A percentile compares a stretch with the other conserved stretches of the same genome.
phyloP scores from a whole-genome alignment of 164 flowering plant genomes.

The Chimonanthus praecox region DNA sequence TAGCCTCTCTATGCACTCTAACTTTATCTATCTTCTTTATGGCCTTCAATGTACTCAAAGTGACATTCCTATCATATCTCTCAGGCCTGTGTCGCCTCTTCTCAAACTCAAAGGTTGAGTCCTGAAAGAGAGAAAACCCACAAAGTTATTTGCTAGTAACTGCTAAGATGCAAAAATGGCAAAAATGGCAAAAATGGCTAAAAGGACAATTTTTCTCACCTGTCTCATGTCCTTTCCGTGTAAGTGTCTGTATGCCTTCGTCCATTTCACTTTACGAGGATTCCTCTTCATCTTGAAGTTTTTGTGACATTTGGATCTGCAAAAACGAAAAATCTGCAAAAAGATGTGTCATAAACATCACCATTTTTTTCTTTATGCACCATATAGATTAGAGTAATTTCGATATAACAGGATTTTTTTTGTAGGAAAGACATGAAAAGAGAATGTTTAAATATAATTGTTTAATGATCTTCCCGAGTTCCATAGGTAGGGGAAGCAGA shows the following conservation, averaged over 20 bases:
- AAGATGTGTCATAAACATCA: too few species aligned
- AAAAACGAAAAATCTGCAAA: slow-evolving; percentile 73
- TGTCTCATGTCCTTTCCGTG: slow-evolving; percentile 93
- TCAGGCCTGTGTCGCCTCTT: slow-evolving; percentile 29
- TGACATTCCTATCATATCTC: slow-evolving; percentile 23
- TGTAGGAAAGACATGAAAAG: too few species aligned
- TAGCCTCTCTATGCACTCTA: slow-evolving; percentile 16
- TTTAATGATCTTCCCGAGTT: too few species aligned
- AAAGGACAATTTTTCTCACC: slow-evolving; percentile 25
- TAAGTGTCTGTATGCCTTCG: slow-evolving; percentile 78
- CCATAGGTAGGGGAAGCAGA: too few species aligned
- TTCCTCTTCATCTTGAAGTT: slow-evolving; percentile 96
- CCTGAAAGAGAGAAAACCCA: slow-evolving; percentile 13
- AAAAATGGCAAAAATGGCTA: background rate
- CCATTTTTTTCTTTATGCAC: too few species aligned
- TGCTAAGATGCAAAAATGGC: too few species aligned
- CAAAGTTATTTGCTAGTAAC: background rate
- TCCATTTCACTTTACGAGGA: slow-evolving; percentile 94
- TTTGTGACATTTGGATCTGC: slow-evolving; percentile 93
- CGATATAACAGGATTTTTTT: too few species aligned
- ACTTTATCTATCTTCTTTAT: slow-evolving; percentile 24
- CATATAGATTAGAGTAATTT: too few species aligned
- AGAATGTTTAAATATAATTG: too few species aligned
- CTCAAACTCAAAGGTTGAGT: slow-evolving; percentile 29
- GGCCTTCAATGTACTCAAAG: slow-evolving; percentile 24